These are phyloP conservation scores for Pythium sukuiense DNA, from an alignment of 352 stramenopile species.

Conservation along the genomic window DNA sequence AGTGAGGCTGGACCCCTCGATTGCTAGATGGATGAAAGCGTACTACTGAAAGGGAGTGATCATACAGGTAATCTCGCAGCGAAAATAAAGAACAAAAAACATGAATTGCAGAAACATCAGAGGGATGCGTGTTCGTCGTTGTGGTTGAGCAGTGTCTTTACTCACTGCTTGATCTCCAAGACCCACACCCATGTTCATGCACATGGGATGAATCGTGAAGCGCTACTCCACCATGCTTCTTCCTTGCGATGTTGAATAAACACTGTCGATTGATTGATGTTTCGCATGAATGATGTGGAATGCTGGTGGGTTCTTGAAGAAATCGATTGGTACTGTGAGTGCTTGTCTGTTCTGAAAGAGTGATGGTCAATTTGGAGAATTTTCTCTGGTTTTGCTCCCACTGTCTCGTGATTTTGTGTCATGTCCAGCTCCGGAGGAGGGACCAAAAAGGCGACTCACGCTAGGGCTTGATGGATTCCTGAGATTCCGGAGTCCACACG, in stretches of 20 bases:
- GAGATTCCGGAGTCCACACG: background rate
- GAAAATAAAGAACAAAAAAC: background rate
- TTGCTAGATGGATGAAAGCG: constrained; percentile 5
- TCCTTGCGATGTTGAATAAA: no score
- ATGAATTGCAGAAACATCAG: background rate
- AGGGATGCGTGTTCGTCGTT: no score
- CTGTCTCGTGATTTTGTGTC: background rate
- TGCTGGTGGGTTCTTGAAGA: background rate
- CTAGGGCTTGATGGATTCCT: background rate
- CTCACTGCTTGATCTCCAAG: no score
- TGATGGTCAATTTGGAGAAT: constrained; percentile 23
- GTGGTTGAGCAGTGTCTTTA: no score
- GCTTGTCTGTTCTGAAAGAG: constrained; percentile 8
- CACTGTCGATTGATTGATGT: background rate
- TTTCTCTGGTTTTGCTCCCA: constrained; percentile 12
- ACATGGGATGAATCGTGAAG: no score
- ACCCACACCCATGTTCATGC: no score
- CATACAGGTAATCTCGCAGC: background rate
- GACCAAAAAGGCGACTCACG: background rate
- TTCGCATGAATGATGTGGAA: background rate
- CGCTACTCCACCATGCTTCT: no score
- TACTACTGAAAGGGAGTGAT: constrained; percentile 1
- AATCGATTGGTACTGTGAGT: constrained; percentile 7
- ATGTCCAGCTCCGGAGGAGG: background rate
- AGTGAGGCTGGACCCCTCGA: background rate